Conservation (phyloP, 441 rosid genomes). For the Pelargonium citronellum region DNA sequence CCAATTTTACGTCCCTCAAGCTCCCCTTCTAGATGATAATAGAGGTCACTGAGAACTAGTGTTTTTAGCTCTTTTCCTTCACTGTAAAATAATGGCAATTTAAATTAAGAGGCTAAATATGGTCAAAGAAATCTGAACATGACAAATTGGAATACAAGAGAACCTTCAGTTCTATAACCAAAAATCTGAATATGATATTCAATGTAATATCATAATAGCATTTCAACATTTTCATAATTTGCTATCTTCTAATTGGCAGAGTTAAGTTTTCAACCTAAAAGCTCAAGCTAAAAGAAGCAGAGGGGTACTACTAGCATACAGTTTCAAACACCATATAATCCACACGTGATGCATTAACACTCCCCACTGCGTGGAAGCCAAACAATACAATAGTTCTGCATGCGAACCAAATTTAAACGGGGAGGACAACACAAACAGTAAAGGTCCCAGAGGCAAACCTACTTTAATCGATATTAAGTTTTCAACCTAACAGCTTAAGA, state of each 20-base stretch:
- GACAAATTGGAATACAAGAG: background rate
- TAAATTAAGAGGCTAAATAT: conserved; percentile 18
- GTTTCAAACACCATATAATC: too few relatives aligned
- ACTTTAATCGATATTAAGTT: too few relatives aligned
- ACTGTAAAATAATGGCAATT: conserved; percentile 34
- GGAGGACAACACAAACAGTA: too few relatives aligned
- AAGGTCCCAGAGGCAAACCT: too few relatives aligned
- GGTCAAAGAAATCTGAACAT: conserved; percentile 1
- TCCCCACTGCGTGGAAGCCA: too few relatives aligned
- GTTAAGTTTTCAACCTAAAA: background rate
- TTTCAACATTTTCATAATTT: background rate
- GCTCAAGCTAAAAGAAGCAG: too few relatives aligned
- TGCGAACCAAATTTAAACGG: too few relatives aligned
- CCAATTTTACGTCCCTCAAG: conserved; percentile 76
- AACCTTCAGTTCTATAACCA: background rate
- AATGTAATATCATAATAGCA: background rate
- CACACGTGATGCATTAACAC: too few relatives aligned
- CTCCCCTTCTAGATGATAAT: conserved; percentile 81
- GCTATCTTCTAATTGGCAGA: background rate
- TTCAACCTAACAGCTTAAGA: too few relatives aligned
- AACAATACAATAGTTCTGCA: too few relatives aligned
- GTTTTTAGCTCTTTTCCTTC: conserved; percentile 59
- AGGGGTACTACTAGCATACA: too few relatives aligned
- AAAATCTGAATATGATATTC: too few relatives aligned
- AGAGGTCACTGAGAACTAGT: conserved; percentile 66